These are phyloP conservation scores for Verticillium dahliae DNA, from an alignment of 2,329 filamentous ascomycete species.

Conservation along the genomic window DNA sequence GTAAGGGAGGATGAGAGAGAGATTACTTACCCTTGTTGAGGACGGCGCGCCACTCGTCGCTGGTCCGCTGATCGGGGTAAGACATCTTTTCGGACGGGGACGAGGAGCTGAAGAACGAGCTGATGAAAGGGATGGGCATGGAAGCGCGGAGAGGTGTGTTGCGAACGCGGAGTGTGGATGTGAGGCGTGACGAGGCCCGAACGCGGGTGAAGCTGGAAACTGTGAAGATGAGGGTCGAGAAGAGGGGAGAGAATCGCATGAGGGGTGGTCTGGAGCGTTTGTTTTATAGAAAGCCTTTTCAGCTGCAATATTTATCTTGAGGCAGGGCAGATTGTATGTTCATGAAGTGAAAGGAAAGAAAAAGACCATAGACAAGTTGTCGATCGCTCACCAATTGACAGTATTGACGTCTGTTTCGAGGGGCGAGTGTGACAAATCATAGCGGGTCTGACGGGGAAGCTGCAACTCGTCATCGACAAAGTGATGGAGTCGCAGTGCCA, in stretches of 20 bases:
- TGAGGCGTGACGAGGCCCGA: constrained; percentile 14
- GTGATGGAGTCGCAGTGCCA: not conserved
- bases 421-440: not conserved
- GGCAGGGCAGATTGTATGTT: not conserved
- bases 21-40: constrained; percentile 48
- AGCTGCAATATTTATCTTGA: not conserved
- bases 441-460: not conserved
- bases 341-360: not conserved
- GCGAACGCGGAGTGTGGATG: constrained; percentile 15
- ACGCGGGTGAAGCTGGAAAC: constrained; percentile 37
- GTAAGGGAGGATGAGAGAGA: not conserved
- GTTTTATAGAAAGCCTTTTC: not conserved
- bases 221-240: constrained; percentile 40
- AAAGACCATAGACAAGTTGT: not conserved
- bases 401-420: not conserved
- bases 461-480: not conserved
- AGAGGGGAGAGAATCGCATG: constrained; percentile 45
- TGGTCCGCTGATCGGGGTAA: constrained; percentile 73
- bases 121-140: constrained; percentile 77
- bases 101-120: constrained; percentile 63
- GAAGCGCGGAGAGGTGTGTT: constrained; percentile 35
- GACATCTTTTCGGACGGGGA: constrained; percentile 54
- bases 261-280: not conserved
- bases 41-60: constrained; percentile 85
- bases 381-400: not conserved